Evolutionary conservation across 345 rosid species (phyloP).

Genomic region (Eucalyptus guilfoylei): DNA sequence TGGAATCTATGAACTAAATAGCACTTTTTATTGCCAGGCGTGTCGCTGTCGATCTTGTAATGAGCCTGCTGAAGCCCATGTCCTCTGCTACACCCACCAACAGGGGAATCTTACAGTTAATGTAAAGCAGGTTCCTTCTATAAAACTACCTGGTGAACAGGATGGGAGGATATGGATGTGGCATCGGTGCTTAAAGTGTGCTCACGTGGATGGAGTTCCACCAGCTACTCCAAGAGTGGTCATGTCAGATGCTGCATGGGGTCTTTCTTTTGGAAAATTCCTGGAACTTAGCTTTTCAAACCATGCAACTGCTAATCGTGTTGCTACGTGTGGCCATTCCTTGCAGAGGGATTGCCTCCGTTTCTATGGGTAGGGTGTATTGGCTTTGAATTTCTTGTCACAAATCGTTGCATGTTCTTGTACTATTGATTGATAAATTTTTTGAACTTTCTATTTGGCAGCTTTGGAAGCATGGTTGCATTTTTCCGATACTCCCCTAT

Average conservation of each 20-base stretch:
- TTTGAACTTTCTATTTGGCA: conserved; percentile 10
- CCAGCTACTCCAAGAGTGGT: conserved; percentile 92
- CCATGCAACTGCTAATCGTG: conserved; percentile 94
- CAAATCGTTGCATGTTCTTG: background rate
- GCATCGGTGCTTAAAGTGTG: conserved; percentile 95
- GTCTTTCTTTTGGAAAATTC: conserved; percentile 96
- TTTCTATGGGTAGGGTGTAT: conserved; percentile 68
- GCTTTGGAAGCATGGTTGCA: conserved; percentile 95
- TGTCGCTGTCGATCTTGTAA: conserved; percentile 61
- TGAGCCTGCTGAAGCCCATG: conserved; percentile 84
- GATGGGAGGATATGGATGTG: conserved; percentile 99
- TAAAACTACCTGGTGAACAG: conserved; percentile 73
- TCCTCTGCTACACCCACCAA: conserved; percentile 83
- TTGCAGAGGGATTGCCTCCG: conserved; percentile 97
- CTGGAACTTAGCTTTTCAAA: conserved; percentile 96
- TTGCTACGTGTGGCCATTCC: conserved; percentile 97
- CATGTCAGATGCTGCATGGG: conserved; percentile 99
- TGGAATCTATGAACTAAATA: background rate
- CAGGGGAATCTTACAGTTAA: conserved; percentile 96
- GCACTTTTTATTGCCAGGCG: conserved; percentile 19
- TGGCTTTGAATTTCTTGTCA: background rate
- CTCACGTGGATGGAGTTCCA: conserved; percentile 78
- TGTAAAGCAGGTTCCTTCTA: conserved; percentile 54
- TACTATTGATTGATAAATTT: background rate
- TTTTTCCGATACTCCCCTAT: conserved; percentile 94